These are phyloP conservation scores for Schwanniomyces polymorphus DNA, from an alignment of 805 yeast genomes.

Conservation along the genomic window DNA sequence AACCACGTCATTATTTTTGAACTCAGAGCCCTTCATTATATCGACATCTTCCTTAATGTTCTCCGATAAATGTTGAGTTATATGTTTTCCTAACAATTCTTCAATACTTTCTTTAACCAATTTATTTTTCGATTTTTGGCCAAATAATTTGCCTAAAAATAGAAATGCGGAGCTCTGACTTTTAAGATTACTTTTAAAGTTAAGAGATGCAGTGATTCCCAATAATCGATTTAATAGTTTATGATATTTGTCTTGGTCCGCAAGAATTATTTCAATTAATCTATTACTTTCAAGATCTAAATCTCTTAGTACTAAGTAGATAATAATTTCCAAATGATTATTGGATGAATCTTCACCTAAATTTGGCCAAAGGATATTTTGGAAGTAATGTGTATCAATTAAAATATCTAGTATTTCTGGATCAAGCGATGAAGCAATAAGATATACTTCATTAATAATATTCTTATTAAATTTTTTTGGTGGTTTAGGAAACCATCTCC, in stretches of 20 bases:
- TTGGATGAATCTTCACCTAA: slow-evolving; percentile 40
- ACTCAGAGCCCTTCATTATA: not conserved
- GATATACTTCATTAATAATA: slow-evolving; percentile 16
- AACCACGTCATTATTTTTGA: not conserved
- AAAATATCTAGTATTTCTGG: slow-evolving; percentile 8
- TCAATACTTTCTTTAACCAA: slow-evolving; percentile 10
- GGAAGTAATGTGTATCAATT: slow-evolving; percentile 18
- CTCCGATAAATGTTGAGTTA: slow-evolving; percentile 23
- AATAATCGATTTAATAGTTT: slow-evolving; percentile 27
- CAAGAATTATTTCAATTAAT: slow-evolving; percentile 10
- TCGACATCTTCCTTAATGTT: not conserved
- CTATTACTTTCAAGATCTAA: slow-evolving; percentile 7
- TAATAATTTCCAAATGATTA: slow-evolving; percentile 38
- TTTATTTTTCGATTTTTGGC: not conserved
- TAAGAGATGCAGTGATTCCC: slow-evolving; percentile 16
- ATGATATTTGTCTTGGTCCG: slow-evolving; percentile 21
- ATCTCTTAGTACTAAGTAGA: slow-evolving; percentile 13
- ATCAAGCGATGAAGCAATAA: not conserved
- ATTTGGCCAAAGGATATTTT: slow-evolving; percentile 39
- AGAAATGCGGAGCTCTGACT: slow-evolving; percentile 12
- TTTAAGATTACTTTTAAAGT: slow-evolving; percentile 10
- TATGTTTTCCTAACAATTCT: slow-evolving; percentile 31
- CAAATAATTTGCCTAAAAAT: slow-evolving; percentile 13
- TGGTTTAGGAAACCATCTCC: slow-evolving; percentile 18
- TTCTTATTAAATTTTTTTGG: slow-evolving; percentile 14